Evolutionary conservation across 2,329 filamentous ascomycete species (phyloP), one percentile per base, ranked within the genome.

Genomic region (Alternaria longipes): DNA sequence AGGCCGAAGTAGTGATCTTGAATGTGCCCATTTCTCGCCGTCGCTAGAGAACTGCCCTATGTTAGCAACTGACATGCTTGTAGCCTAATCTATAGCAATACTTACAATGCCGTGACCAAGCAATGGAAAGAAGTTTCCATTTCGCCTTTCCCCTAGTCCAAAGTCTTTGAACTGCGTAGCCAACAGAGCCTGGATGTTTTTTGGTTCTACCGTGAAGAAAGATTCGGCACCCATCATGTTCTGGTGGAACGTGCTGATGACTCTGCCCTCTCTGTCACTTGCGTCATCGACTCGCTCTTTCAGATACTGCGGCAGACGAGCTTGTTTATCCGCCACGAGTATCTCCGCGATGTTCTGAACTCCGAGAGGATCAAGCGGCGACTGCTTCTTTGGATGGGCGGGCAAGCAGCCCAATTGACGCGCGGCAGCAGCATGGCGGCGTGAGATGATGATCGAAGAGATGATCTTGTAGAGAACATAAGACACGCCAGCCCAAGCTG

Each of bases 141-240:
- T 79, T 22, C 81, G 66, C 18, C 72, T 60, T 8, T 66, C 55
- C 1, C 79, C 79, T 5, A 83, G 56, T 3, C 76, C 73, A 74
- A 81, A 84, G 47, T 83, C 82, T 64, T 83, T 82, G 64, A 81
- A 81, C 30, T 82, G 76, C 2, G 78, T 74, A 8, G 80, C 80
- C 36, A 83, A 76, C 32, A 84, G 74, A 4, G 77, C 71, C 65
- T 84, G 81, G 16, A 84, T 70, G 47, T 82, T 84, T 63, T 79
- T 79, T 1, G 81, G 81, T 41, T 84, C 81, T 4, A 72, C 68
- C 0, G 82, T 84, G 36, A 74, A 68, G 8, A 67, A 50, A 0
- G 40, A 42, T 14, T 44, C 42, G 24, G 8, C 41, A 5, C 71
- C 71, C 50, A 73, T 40, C 6, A 74, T 8, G 18, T 64, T 67